Evolutionary conservation across 2,329 filamentous ascomycete species (phyloP).

Genomic region (Colletotrichum paranaense): DNA sequence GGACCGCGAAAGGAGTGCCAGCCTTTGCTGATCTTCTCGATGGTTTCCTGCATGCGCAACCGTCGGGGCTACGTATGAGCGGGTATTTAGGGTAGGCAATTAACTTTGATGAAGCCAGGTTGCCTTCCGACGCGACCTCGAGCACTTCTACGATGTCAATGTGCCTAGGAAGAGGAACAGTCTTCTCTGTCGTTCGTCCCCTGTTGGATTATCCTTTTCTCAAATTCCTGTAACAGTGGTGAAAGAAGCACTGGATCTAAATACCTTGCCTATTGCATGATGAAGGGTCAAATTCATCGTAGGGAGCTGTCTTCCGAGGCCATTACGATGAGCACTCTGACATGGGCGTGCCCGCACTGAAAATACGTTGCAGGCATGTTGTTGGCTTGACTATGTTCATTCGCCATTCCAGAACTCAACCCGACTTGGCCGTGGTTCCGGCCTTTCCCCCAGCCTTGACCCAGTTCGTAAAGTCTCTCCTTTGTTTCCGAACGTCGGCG

Average conservation of each 20-base stretch:
- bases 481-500: constrained; percentile 85
- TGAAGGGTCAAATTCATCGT: not conserved
- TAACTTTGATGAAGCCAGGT: too few relatives aligned
- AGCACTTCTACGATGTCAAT: not conserved
- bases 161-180: not conserved
- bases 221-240: not conserved
- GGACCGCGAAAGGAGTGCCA: not conserved
- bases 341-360: not conserved
- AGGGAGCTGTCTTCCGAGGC: not conserved
- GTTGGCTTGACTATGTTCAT: not conserved
- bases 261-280: not conserved
- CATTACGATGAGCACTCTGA: not conserved
- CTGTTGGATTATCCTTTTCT: not conserved
- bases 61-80: not conserved
- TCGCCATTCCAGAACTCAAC: not conserved
- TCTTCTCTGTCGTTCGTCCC: not conserved
- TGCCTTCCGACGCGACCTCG: too few relatives aligned
- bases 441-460: constrained; percentile 53
- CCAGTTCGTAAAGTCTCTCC: constrained; percentile 84
- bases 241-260: not conserved
- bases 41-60: too few relatives aligned
- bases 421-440: not conserved
- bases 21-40: not conserved
- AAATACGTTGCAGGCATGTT: too few relatives aligned
- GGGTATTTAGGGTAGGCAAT: too few relatives aligned